Evolutionary conservation across 176 grass and related monocot species (phyloP).

Genomic region (Oryza punctata): DNA sequence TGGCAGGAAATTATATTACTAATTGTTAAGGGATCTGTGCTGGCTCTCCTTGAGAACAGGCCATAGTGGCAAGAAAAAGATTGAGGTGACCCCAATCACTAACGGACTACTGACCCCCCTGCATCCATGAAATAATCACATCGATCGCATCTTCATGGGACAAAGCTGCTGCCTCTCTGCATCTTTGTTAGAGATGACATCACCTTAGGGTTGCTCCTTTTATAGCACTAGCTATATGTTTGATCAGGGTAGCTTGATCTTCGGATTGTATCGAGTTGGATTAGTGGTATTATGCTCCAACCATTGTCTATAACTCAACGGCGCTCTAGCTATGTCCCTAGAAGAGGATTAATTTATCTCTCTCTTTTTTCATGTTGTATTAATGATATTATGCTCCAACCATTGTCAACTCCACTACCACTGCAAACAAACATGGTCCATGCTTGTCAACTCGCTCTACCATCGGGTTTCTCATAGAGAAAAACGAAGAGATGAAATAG

Average conservation of each 20-base stretch:
- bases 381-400: neutral
- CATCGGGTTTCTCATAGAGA: neutral
- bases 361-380: neutral
- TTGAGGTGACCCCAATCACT: constrained; percentile 32
- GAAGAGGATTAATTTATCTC: no score
- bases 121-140: constrained; percentile 2
- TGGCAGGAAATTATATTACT: neutral
- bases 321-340: no score
- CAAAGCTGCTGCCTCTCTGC: neutral
- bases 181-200: neutral
- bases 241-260: neutral
- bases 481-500: neutral
- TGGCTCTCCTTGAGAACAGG: constrained; percentile 29
- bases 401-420: no score
- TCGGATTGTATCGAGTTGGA: no score
- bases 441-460: neutral
- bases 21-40: neutral
- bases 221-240: neutral
- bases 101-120: constrained; percentile 1
- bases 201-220: neutral
- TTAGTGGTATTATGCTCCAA: no score
- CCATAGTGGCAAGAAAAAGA: constrained; percentile 27
- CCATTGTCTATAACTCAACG: no score
- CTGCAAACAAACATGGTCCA: no score
- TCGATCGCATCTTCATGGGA: neutral